Base-by-base conservation (phyloP, 176 grass and related monocot genomes). In the Hsuehochloa calcarea region DNA sequence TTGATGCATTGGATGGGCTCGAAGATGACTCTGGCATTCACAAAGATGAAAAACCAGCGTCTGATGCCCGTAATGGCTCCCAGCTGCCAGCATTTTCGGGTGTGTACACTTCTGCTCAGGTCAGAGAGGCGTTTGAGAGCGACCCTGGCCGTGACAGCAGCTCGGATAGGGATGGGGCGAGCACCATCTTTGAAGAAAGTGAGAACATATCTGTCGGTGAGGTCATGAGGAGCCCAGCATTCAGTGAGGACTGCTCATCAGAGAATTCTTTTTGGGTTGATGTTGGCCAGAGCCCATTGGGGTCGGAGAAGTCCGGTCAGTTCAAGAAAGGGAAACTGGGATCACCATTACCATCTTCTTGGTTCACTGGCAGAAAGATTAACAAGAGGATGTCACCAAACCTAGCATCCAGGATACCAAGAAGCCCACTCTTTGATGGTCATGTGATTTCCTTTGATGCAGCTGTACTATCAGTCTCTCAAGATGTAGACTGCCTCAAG, bases 81-180 rank as follows among this genome's bases (percentile, higher is more conserved):
- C 91, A 95, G 75, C 71, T 96, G 75, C 97, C 97, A 63, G 93
- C 93, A 85, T 99, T 99, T 85, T 99, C 97, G 8, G 97, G 97
- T 50, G 97, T 93, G 23, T 99, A 95, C 66, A 92, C 97, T 8
- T 99, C 93, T 69, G 82, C 97, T 91, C 93, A 99, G 87, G 97
- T 99, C 46, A 94, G 88, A 83, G 93, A 99, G 84, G 87, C 88
- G 2, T 95, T 99, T 85, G 97, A 99, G 38, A 92, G 70, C 68
- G 97, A 99, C 55, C 88, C 86, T 59, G 91, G 90, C 67, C 91
- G 90, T 67, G 93, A 99, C 46, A 99, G 93, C 88, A 94, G 83
- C 77, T 96, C 97, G 8, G 93, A 96, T 82, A 95, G 89, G 84
- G 97, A 99, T 73, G 93, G 97, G 39, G 91, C 90, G 6, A 96